Evolutionary conservation across 1,284 basidiomycete species (phyloP).

Genomic region (Boletus mariae): DNA sequence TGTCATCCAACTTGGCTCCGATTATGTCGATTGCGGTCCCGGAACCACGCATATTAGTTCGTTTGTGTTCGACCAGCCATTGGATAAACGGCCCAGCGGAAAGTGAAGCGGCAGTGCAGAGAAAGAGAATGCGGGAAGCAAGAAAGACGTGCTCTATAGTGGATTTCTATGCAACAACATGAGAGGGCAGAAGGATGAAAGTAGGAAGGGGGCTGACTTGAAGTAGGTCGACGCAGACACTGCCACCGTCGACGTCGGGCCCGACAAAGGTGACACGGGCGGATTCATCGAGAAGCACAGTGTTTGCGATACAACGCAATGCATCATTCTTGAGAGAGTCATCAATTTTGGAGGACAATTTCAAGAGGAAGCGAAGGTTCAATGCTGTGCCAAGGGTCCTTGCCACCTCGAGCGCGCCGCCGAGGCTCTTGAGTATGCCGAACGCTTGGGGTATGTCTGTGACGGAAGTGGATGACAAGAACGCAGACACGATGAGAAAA

Average conservation of each 20-base stretch:
- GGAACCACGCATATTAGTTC: conserved; percentile 37
- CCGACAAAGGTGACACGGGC: conserved; percentile 57
- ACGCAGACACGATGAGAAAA: conserved; percentile 10
- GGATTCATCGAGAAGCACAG: conserved; percentile 61
- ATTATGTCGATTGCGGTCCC: conserved; percentile 59
- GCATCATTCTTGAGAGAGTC: conserved; percentile 48
- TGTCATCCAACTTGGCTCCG: conserved; percentile 53
- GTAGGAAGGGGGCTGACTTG: conserved; percentile 44
- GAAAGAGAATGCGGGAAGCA: conserved; percentile 70
- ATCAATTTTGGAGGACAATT: conserved; percentile 54
- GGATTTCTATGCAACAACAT: conserved; percentile 50
- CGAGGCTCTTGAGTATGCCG: conserved; percentile 71
- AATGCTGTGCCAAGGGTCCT: conserved; percentile 51
- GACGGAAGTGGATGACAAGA: conserved; percentile 1
- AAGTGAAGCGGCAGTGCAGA: conserved; percentile 55
- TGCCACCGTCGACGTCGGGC: conserved; percentile 60
- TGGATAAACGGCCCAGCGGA: conserved; percentile 45
- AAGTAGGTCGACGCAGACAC: conserved; percentile 52
- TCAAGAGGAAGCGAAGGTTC: conserved; percentile 53
- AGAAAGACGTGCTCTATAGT: conserved; percentile 65
- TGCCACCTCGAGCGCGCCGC: conserved; percentile 69
- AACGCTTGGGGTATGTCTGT: conserved; percentile 63
- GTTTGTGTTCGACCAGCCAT: conserved; percentile 59
- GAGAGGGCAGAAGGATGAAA: conserved; percentile 2
- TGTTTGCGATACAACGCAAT: conserved; percentile 72